These are phyloP conservation scores for Corylus americana DNA, from an alignment of 306 rosid genomes.

Conservation along the genomic window DNA sequence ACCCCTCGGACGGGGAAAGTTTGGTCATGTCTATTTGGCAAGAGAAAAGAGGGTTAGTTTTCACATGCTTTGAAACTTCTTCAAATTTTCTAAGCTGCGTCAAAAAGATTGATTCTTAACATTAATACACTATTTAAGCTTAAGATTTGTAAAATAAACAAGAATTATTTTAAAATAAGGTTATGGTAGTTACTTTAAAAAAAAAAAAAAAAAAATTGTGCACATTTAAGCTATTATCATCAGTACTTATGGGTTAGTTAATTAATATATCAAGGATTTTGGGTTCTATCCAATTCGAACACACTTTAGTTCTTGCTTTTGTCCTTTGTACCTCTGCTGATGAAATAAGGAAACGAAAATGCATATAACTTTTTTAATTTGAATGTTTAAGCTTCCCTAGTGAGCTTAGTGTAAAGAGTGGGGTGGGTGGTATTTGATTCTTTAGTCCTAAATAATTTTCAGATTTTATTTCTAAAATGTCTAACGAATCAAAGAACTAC, in stretches of 20 bases:
- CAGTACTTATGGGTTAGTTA: too few species aligned
- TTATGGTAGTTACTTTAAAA: too few species aligned
- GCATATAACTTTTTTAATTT: neutral
- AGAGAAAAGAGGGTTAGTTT: constrained; percentile 83
- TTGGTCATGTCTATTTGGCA: constrained; percentile 98
- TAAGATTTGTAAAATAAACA: too few species aligned
- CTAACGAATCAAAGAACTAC: neutral
- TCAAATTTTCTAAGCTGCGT: neutral
- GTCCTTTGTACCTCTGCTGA: neutral
- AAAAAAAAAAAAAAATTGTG: too few species aligned
- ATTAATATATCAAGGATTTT: neutral
- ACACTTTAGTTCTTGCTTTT: neutral
- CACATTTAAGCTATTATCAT: too few species aligned
- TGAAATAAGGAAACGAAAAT: neutral
- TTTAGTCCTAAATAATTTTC: neutral
- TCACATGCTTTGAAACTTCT: neutral
- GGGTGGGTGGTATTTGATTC: neutral
- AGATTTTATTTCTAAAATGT: neutral
- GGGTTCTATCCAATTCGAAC: neutral
- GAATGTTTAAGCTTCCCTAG: neutral
- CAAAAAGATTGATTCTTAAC: too few species aligned
- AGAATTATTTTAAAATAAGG: too few species aligned
- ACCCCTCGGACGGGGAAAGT: constrained; percentile 97
- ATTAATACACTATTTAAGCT: too few species aligned
- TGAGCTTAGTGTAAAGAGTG: neutral